A percentile compares a stretch with the other conserved stretches of the same genome.
phyloP scores from a whole-genome alignment of 1,139 yeast species.

The Blastobotrys buckinghamii region DNA sequence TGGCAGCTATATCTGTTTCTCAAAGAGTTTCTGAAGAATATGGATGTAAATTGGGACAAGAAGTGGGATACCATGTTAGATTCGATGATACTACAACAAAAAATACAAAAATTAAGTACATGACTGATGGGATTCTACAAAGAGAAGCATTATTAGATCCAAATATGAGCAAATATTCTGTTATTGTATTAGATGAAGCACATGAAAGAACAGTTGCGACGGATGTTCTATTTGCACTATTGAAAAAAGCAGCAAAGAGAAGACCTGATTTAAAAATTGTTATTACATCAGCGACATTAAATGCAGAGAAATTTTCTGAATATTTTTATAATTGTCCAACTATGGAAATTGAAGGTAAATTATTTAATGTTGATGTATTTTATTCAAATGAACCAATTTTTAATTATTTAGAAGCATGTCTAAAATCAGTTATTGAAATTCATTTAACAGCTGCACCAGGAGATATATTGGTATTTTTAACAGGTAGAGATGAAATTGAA shows the following conservation, averaged over 20 bases:
- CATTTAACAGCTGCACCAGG: constrained; percentile 75
- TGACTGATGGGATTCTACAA: constrained; percentile 95
- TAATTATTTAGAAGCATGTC: constrained; percentile 77
- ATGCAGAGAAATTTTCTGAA: constrained; percentile 71
- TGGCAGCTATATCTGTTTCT: constrained; percentile 93
- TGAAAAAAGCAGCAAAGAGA: constrained; percentile 62
- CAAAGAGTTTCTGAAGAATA: constrained; percentile 83
- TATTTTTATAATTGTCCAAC: constrained; percentile 80
- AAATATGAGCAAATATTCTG: constrained; percentile 64
- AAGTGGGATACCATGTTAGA: constrained; percentile 83
- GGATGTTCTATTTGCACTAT: constrained; percentile 80
- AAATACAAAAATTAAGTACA: constrained; percentile 68
- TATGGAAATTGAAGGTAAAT: constrained; percentile 78
- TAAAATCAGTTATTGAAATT: constrained; percentile 76
- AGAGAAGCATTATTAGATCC: constrained; percentile 79
- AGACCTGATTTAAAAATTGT: constrained; percentile 76
- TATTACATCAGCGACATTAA: constrained; percentile 90
- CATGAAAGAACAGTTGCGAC: constrained; percentile 95
- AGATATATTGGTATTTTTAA: constrained; percentile 76
- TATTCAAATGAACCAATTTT: constrained; percentile 76
- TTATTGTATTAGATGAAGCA: constrained; percentile 89
- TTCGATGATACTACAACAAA: constrained; percentile 70
- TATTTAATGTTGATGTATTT: constrained; percentile 78
- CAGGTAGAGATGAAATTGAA: constrained; percentile 93
- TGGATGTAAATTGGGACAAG: constrained; percentile 61